Conservation (phyloP, 805 yeast species). For the Metschnikowia borealis region DNA sequence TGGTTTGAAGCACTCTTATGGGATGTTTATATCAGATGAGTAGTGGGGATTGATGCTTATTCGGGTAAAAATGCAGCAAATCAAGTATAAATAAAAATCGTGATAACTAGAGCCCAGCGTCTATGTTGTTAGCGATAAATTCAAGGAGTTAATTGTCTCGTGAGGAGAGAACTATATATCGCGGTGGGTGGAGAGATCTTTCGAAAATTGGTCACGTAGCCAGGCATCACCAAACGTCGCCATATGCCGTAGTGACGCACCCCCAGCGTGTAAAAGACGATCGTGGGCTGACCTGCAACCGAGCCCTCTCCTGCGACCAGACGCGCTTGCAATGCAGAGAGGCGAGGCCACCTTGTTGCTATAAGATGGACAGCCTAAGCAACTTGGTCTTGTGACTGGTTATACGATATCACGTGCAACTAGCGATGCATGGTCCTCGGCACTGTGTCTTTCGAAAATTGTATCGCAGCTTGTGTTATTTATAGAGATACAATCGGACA, state of each 20-base stretch:
- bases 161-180: neutral
- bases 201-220: constrained; percentile 4
- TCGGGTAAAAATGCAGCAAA: neutral
- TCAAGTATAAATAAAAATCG: neutral
- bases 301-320: constrained; percentile 3
- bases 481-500: neutral
- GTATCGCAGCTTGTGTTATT: neutral
- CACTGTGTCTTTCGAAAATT: neutral
- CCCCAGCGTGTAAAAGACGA: constrained; percentile 1
- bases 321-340: neutral
- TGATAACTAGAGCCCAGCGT: neutral
- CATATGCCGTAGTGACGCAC: constrained; percentile 5
- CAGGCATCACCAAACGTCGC: constrained; percentile 4
- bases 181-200: constrained; percentile 3
- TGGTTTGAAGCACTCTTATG: neutral
- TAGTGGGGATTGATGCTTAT: neutral
- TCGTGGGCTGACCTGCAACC: constrained; percentile 6
- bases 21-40: neutral
- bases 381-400: neutral
- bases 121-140: neutral
- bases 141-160: neutral
- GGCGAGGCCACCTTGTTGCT: neutral
- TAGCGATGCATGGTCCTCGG: too few relatives aligned
- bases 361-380: neutral
- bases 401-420: neutral